Evolutionary conservation across 208 protist genomes (phyloP), one percentile per base, ranked within the genome.

Genomic region (Borovskyia barvae): DNA sequence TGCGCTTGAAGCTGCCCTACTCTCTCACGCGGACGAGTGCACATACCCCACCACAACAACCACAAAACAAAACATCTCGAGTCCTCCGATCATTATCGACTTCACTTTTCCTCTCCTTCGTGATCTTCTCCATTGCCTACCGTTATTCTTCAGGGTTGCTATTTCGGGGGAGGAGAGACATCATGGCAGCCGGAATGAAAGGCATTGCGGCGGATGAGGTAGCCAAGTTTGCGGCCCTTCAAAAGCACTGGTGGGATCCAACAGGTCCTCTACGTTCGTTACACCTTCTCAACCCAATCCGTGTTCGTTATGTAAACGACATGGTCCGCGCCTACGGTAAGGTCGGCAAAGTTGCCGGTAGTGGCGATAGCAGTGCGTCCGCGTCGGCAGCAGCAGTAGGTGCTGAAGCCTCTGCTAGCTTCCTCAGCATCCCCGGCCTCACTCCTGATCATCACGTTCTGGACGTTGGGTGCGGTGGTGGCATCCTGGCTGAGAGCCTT

Each of bases 401-500:
- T n/a, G 28, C 33, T 47, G 55, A 63, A n/a, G 42, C 41, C 17
- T 41, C 45, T 12, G 43, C 41, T 5, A 28, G 56, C 33, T 50
- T 70, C 29, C 32, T 63, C 19, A 66, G 42, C 19, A 47, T 17
- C 47, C 29, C 37, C 11, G 63, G 63, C 7, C 42, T 70, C 25
- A 70, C 63, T 2, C 46, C 32, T 24, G 26, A 35, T 4, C 54
- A 49, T 20, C 58, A 60, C 25, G 72, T 97, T 19, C 75, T 98
- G 5, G 95, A 98, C 55, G 73, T 97, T 8, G 95, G 95, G 17
- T 98, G 95, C 47, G 95, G 95, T 26, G 92, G 83, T 8, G 95
- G 95, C 22, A 85, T 98, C 37, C 65, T 97, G 3, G 73, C 80
- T 3, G 95, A 98, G 77, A 87, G 77, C 22, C 65, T 98, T 14